phyloP scores from a whole-genome alignment of 2,329 filamentous ascomycete species.

The Fusarium sp. region DNA sequence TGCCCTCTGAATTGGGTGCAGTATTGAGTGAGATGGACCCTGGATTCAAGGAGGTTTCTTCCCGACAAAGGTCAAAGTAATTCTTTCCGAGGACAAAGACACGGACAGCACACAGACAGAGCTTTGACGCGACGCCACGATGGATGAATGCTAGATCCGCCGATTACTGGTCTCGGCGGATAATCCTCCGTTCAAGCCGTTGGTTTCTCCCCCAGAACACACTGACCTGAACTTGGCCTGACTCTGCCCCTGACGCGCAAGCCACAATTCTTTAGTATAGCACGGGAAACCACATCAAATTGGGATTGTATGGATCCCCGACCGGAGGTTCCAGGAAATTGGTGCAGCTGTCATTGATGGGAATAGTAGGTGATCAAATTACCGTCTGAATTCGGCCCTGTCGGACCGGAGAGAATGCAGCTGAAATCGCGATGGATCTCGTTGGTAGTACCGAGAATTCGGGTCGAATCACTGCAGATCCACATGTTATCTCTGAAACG shows the following conservation, averaged over 20 bases:
- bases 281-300: background rate
- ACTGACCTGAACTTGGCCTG: background rate
- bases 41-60: background rate
- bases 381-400: background rate
- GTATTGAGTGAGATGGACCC: background rate
- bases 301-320: background rate
- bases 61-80: background rate
- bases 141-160: background rate
- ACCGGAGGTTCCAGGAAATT: background rate
- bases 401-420: background rate
- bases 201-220: constrained; percentile 8
- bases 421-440: background rate
- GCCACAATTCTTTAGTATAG: background rate
- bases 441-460: background rate
- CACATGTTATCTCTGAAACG: background rate
- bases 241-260: background rate
- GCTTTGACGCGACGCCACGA: constrained; percentile 15
- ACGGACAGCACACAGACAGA: background rate
- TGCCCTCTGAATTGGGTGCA: background rate
- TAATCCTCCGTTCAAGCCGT: constrained; percentile 10
- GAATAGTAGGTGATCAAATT: background rate
- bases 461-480: background rate
- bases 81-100: background rate
- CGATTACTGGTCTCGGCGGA: background rate
- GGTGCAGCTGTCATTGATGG: background rate